Base-by-base conservation (phyloP, 441 rosid genomes). In the Breynia disticha region DNA sequence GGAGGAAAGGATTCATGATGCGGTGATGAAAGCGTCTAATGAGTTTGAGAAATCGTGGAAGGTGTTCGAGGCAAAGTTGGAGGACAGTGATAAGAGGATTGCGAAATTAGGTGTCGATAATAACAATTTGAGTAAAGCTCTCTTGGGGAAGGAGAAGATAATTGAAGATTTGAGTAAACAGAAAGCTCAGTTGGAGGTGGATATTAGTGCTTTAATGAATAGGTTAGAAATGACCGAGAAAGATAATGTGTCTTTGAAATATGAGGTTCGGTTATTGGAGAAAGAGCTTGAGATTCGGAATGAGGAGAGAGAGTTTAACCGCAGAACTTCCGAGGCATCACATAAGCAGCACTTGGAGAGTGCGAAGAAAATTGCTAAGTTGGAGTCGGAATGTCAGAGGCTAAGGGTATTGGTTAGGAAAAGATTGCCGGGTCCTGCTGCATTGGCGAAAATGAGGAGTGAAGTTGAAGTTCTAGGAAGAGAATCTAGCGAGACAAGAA, bases 301-400 rank as follows among this genome's bases (percentile, higher is more conserved):
- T 39, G 95, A 88, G 67, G 95, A 93, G 72, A 77, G 80, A 59
- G 97, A 88, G 64, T 86, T 86, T 60, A 82, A 72, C 35, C 80
- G 75, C 46, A 72, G 71, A 69, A 67, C 82, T 1, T 73, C 86
- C 39, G 95, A 86, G 62, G 83, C 76, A 58, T 78, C 88, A 0
- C 86, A 84, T 71, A 84, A 76, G 62, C 86, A 79, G 61, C 87
- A 88, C 66, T 67, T 81, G 50, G 90, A 82, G 71, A 79, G 72
- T 68, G 80, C 76, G 39, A 88, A 75, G 79, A 93, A 80, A 69
- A 79, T 88, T 67, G 79, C 90, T 4, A 88, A 84, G 76, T 67
- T 93, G 13, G 97, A 93, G 74, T 72, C 80, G 50, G 98, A 93
- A 69, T 86, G 94, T 71, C 95, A 88, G 61, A 72, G 91, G 71